Evolutionary conservation across 2,329 filamentous ascomycete genomes (phyloP), one percentile per base, ranked within the genome.

Genomic region (Hypoxylon sp.): DNA sequence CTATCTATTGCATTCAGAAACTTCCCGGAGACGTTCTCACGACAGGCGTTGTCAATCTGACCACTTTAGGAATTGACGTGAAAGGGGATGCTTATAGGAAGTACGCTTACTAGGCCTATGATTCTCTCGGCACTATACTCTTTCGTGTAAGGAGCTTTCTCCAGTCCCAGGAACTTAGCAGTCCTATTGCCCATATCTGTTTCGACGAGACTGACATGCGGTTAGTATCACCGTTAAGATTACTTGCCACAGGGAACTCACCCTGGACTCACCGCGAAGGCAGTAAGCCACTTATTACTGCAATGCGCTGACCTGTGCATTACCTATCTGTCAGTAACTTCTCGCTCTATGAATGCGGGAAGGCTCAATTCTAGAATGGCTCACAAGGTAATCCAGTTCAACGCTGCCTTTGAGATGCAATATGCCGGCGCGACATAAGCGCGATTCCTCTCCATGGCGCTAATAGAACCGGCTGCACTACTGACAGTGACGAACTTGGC

Each of bases 401-500:
- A 65, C 3, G 74, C 76, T 5, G 74, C 71, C 61, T 81, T 81
- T 3, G 76, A 77, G 6, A 76, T 72, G 10, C 74, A 76, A 55
- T 81, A 81, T 1, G 75, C 69, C 4, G 76, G 66, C 4, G 68
- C 69, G 27, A 74, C 66, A 7, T 60, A 70, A 14, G 70, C 50
- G 2, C 59, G 8, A 42, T 37, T 10, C 4, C 11, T 22, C 17
- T 74, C 73, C 68, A 75, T 70, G 5, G 54, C 46, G 30, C 61
- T 42, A 13, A 78, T 66, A 27, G 74, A 71, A 6, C 73, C 77
- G 1, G 74, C 74, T n/a, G 73, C 69, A 33, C 75, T 79, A 14
- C 72, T 75, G 20, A 81, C 75, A 22, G 73, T 69, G 17, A 77
- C 70, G 64, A 73, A 81, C 37, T 76, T 79, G 6, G 75, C 73